These are phyloP conservation scores for Tylopilus felleus DNA, from an alignment of 768 basidiomycete species.

Conservation along the genomic window DNA sequence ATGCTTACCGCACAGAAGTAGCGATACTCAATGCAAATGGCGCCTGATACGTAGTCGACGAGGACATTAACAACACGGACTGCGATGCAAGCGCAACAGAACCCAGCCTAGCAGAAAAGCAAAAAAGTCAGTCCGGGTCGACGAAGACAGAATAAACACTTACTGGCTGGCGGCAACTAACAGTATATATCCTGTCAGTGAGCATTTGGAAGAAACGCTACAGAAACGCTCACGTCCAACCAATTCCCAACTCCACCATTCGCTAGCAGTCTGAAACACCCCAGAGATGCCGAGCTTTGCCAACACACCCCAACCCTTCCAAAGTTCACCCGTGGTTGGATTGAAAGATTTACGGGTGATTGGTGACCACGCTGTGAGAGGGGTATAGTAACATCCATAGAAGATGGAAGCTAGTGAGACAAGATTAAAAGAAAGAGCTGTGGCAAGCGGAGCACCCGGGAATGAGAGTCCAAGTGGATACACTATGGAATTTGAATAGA, in stretches of 20 bases:
- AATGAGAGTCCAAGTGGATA: conserved; percentile 76
- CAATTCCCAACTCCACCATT: conserved; percentile 99
- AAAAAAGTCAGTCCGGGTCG: background rate
- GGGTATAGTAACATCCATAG: conserved; percentile 63
- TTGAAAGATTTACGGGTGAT: conserved; percentile 20
- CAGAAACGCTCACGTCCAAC: conserved; percentile 41
- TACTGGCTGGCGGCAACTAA: conserved; percentile 57
- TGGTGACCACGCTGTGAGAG: conserved; percentile 73
- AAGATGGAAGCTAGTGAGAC: conserved; percentile 58
- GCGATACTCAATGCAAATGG: conserved; percentile 83
- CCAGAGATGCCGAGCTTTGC: conserved; percentile 80
- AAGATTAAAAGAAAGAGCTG: conserved; percentile 86
- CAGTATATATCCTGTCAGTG: background rate
- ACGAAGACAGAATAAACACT: conserved; percentile 1
- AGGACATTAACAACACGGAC: conserved; percentile 76
- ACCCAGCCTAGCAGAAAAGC: conserved; percentile 54
- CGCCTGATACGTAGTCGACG: conserved; percentile 76
- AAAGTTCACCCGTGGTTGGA: conserved; percentile 60
- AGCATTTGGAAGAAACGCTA: background rate
- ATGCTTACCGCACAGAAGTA: conserved; percentile 71
- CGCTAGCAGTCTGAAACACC: conserved; percentile 75
- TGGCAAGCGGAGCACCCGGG: conserved; percentile 89
- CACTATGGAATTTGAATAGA: conserved; percentile 15
- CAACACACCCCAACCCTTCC: conserved; percentile 65
- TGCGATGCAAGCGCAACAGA: conserved; percentile 83